Conservation (phyloP, 208 protist species). For the Leishmania amazonensis region DNA sequence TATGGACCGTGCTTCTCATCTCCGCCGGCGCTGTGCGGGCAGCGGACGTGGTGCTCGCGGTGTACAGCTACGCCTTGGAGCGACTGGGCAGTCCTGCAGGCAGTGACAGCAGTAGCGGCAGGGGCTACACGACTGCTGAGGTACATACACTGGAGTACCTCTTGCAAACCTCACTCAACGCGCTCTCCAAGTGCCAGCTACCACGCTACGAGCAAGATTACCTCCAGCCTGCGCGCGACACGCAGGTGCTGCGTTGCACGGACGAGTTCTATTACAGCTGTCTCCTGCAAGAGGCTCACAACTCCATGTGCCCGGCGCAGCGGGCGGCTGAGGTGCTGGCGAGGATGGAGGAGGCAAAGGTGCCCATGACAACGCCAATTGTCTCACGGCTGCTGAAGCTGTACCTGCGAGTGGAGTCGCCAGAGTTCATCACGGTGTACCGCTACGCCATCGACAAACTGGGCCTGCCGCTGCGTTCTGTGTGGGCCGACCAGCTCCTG, state of each 20-base stretch:
- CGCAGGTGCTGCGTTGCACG: conserved; percentile 50
- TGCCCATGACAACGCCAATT: conserved; percentile 49
- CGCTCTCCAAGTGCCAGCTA: conserved; percentile 77
- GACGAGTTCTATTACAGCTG: conserved; percentile 72
- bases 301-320: conserved; percentile 55
- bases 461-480: conserved; percentile 29
- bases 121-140: conserved; percentile 20
- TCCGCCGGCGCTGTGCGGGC: conserved; percentile 59
- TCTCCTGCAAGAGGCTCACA: conserved; percentile 79
- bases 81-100: conserved; percentile 13
- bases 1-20: conserved; percentile 78
- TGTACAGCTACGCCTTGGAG: conserved; percentile 35
- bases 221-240: conserved; percentile 43
- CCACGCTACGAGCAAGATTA: conserved; percentile 60
- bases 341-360: conserved; percentile 39
- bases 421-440: conserved; percentile 58
- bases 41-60: conserved; percentile 59
- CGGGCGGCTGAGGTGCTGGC: conserved; percentile 47
- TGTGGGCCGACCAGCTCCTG: conserved; percentile 73
- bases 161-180: conserved; percentile 68
- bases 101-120: conserved; percentile 10
- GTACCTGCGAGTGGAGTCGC: conserved; percentile 66
- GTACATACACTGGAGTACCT: conserved; percentile 65
- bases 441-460: conserved; percentile 48
- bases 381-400: conserved; percentile 67